Evolutionary conservation across 345 rosid genomes (phyloP).

Genomic region (Populus nigra): DNA sequence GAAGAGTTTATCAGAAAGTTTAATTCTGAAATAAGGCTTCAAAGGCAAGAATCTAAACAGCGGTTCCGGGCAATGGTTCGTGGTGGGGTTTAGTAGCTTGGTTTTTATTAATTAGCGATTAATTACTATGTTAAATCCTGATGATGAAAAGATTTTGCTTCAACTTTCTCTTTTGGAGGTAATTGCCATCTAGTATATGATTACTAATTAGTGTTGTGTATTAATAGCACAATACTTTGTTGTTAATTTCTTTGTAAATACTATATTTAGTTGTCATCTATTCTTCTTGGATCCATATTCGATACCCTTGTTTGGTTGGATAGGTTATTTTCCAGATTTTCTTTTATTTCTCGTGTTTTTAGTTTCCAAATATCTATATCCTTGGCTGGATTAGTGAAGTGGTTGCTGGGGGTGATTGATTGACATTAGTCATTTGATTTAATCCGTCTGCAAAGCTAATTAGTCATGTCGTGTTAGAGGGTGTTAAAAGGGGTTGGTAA

Average conservation of each 20-base stretch:
- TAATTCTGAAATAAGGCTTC: constrained; percentile 37
- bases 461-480: no score
- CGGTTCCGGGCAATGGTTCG: constrained; percentile 30
- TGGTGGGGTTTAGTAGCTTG: not conserved
- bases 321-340: no score
- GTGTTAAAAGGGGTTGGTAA: no score
- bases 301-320: no score
- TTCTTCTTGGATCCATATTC: no score
- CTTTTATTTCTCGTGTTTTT: no score
- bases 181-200: not conserved
- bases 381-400: no score
- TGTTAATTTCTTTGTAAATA: not conserved
- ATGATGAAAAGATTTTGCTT: not conserved
- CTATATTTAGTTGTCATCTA: not conserved
- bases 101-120: no score
- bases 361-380: no score
- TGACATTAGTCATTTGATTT: not conserved
- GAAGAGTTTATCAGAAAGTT: constrained; percentile 50
- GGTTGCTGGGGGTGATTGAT: no score
- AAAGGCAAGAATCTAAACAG: constrained; percentile 44
- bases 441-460: no score
- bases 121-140: not conserved
- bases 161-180: not conserved
- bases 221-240: not conserved
- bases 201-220: not conserved